A percentile compares a stretch with the other conserved stretches of the same genome.
phyloP scores from a whole-genome alignment of 306 rosid genomes.

The Astragalus membranaceus region DNA sequence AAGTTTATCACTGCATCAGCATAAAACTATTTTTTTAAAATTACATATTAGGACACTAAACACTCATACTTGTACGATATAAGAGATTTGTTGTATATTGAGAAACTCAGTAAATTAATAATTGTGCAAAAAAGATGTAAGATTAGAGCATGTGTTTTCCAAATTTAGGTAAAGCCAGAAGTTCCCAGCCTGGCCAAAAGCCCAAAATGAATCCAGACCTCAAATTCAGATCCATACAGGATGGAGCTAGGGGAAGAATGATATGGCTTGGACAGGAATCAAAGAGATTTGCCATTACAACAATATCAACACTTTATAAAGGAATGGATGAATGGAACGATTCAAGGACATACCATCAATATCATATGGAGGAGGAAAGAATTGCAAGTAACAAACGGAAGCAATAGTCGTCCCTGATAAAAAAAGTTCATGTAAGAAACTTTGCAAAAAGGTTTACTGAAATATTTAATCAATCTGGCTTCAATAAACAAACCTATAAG shows the following conservation, averaged over 20 bases:
- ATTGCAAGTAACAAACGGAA: conserved; percentile 89
- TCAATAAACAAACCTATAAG: conserved; percentile 59
- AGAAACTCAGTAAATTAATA: not conserved
- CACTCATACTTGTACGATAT: not conserved
- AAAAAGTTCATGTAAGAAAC: conserved; percentile 28
- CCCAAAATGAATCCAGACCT: not conserved
- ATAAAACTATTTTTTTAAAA: not conserved
- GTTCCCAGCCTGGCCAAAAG: conserved; percentile 1
- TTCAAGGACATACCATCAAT: conserved; percentile 50
- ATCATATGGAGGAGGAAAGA: conserved; percentile 91
- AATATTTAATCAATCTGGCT: conserved; percentile 7
- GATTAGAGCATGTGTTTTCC: not conserved
- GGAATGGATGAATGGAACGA: conserved; percentile 3
- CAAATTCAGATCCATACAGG: not conserved
- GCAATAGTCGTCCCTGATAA: conserved; percentile 57
- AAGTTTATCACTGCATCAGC: not conserved
- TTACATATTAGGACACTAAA: not conserved
- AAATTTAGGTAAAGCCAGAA: not conserved
- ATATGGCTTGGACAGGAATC: not conserved
- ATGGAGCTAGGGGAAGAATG: not conserved
- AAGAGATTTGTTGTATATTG: not conserved
- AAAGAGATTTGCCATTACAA: not conserved
- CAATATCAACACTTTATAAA: not conserved
- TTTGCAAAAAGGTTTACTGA: not conserved
- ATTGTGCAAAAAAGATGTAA: not conserved